phyloP scores from a whole-genome alignment of 257 asterid genomes.

The Nyctanthes arbortristis region DNA sequence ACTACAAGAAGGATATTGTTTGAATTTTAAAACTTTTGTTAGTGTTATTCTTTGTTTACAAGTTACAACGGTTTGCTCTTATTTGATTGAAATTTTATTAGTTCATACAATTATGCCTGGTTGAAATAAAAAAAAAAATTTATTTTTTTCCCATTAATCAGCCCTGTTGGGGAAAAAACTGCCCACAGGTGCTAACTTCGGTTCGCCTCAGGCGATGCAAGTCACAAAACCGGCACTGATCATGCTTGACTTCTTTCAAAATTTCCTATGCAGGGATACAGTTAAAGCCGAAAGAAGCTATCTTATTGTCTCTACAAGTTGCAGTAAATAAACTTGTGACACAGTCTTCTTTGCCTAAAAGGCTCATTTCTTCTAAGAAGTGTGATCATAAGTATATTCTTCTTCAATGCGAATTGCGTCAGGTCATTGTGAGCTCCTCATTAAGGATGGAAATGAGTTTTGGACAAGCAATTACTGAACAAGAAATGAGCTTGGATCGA shows the following conservation, averaged over 20 bases:
- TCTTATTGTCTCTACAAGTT: conserved; percentile 33
- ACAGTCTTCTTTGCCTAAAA: conserved; percentile 15
- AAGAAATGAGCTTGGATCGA: conserved; percentile 30
- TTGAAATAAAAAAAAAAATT: no score
- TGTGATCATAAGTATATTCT: not conserved
- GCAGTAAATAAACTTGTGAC: conserved; percentile 19
- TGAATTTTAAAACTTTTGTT: no score
- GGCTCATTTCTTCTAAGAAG: not conserved
- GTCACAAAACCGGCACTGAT: no score
- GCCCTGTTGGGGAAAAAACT: no score
- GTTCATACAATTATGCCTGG: no score
- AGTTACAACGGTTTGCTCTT: no score
- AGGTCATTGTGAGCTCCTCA: conserved; percentile 13
- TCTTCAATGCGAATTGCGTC: conserved; percentile 13
- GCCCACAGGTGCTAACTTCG: no score
- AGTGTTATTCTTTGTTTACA: no score
- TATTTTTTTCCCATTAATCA: no score
- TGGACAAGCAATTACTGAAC: conserved; percentile 26
- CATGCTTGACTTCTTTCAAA: conserved; percentile 36
- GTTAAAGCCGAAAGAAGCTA: conserved; percentile 16
- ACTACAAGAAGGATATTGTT: no score
- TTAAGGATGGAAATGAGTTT: conserved; percentile 12
- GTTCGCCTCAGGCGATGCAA: no score
- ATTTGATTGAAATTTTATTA: no score
- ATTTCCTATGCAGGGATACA: conserved; percentile 13